phyloP scores from a whole-genome alignment of 2,329 filamentous ascomycete species.

The Ophiocordyceps polyrhachis-furcata region DNA sequence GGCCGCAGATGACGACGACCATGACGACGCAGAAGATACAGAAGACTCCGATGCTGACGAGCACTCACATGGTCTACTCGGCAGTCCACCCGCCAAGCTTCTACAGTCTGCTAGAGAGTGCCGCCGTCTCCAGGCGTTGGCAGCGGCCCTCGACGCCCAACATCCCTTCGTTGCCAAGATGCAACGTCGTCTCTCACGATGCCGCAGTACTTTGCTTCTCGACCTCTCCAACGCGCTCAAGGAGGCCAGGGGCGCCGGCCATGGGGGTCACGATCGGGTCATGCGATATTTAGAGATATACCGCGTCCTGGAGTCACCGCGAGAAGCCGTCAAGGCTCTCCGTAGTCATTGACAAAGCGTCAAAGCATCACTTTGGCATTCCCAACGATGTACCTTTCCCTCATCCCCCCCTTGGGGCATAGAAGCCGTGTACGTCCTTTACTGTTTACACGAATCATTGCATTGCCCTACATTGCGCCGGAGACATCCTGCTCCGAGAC shows the following conservation, averaged over 20 bases:
- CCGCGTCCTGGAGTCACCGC: conserved; percentile 29
- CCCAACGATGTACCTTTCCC: not conserved
- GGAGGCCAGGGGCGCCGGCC: conserved; percentile 23
- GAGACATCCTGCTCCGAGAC: conserved; percentile 33
- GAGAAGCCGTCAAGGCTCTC: conserved; percentile 31
- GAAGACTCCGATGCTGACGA: conserved; percentile 11
- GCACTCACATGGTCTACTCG: conserved; percentile 15
- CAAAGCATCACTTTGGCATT: not conserved
- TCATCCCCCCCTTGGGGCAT: not conserved
- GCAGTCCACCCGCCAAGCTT: conserved; percentile 28
- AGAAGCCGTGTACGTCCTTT: not conserved
- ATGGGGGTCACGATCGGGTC: conserved; percentile 23
- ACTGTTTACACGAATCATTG: not conserved
- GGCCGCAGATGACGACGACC: conserved; percentile 19
- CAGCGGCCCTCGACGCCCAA: conserved; percentile 25
- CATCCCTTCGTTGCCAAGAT: conserved; percentile 30
- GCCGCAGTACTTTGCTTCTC: conserved; percentile 36
- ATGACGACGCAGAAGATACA: conserved; percentile 19
- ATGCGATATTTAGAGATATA: conserved; percentile 36
- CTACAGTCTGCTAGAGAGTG: conserved; percentile 26
- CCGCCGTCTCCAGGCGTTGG: conserved; percentile 20
- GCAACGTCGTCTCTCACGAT: conserved; percentile 31
- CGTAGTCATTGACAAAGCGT: conserved; percentile 14
- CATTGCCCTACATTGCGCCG: conserved; percentile 28
- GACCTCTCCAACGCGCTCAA: conserved; percentile 32